phyloP scores from a whole-genome alignment of 1,284 basidiomycete species.

The Apiotrichum akiyoshidainum region DNA sequence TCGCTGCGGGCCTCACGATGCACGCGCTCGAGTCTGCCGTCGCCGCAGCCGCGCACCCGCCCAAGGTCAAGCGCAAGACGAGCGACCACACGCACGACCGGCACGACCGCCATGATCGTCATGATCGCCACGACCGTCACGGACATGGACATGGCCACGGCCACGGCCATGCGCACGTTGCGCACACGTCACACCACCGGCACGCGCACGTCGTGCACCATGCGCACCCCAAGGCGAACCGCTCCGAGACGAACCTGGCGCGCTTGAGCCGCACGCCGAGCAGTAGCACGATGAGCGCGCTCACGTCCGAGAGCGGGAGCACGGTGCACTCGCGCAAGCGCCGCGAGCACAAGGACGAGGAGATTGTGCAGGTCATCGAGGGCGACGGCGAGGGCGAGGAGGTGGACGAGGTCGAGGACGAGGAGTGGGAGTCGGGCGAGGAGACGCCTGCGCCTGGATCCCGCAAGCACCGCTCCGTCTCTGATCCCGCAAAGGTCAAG shows the following conservation, averaged over 20 bases:
- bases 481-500: neutral
- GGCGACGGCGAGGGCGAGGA: slow-evolving; percentile 1
- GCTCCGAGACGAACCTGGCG: slow-evolving; percentile 12
- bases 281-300: slow-evolving; percentile 4
- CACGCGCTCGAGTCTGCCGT: slow-evolving; percentile 28
- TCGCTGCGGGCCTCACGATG: slow-evolving; percentile 43
- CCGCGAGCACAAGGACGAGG: slow-evolving; percentile 1
- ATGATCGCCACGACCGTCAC: no score
- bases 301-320: slow-evolving; percentile 5
- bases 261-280: slow-evolving; percentile 9
- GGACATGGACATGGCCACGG: no score
- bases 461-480: neutral
- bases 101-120: no score
- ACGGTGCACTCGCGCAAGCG: neutral
- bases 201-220: slow-evolving; percentile 13
- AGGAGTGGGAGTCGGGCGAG: slow-evolving; percentile 23
- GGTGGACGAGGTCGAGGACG: slow-evolving; percentile 6
- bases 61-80: slow-evolving; percentile 26
- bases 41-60: slow-evolving; percentile 4
- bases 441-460: slow-evolving; percentile 12
- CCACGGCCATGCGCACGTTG: neutral
- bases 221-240: slow-evolving; percentile 6
- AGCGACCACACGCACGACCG: no score
- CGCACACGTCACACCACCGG: neutral
- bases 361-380: slow-evolving; percentile 10